Percentiles rank a stretch among this genome's conserved stretches.
Evolutionary conservation across 257 asterid species (phyloP).

Genomic region (Prunella vulgaris): DNA sequence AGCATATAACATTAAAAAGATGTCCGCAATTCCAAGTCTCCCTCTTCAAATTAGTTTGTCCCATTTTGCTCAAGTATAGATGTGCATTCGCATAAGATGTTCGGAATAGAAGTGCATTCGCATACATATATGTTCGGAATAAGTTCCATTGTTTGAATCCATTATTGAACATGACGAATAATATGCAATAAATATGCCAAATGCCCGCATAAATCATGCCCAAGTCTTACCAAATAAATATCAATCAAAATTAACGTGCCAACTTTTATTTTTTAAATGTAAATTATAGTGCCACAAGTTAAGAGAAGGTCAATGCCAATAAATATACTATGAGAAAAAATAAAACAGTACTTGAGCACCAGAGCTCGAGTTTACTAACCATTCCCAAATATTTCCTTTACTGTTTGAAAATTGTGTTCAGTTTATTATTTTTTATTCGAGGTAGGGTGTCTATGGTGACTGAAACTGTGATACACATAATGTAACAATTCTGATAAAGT

Average conservation of each 20-base stretch:
- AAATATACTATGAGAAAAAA: background rate
- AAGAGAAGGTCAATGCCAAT: background rate
- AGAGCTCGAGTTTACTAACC: background rate
- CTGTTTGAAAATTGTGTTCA: background rate
- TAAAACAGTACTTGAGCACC: background rate
- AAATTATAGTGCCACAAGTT: background rate
- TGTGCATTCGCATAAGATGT: background rate
- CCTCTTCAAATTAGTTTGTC: constrained; percentile 4
- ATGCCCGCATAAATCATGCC: background rate
- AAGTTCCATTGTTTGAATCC: background rate
- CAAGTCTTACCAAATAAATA: background rate
- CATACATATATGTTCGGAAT: constrained; percentile 6
- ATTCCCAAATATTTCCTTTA: background rate
- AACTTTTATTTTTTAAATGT: background rate
- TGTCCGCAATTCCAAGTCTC: constrained; percentile 1
- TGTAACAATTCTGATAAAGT: background rate
- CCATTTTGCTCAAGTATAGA: constrained; percentile 5
- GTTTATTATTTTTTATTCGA: background rate
- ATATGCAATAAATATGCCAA: background rate
- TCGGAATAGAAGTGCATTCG: background rate
- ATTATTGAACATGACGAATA: background rate
- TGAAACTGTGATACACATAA: background rate
- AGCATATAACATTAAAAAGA: background rate
- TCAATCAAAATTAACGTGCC: background rate
- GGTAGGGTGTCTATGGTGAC: background rate